Conservation (phyloP, 345 rosid genomes). For the Heritiera fomes region DNA sequence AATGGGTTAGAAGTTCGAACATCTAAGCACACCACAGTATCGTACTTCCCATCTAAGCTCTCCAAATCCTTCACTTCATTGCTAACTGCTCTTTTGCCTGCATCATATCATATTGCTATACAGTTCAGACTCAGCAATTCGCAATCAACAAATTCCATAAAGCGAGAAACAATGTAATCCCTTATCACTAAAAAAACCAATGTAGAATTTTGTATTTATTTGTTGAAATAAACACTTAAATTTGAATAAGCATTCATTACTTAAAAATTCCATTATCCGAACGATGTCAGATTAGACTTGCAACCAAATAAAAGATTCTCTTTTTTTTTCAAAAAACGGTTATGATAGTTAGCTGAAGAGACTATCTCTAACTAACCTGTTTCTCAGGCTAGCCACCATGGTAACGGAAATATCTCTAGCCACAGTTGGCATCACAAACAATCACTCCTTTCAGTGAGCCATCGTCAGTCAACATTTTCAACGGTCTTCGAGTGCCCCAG, state of each 20-base stretch:
- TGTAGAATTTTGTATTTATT: too few species aligned
- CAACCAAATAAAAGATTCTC: neutral
- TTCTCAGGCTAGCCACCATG: constrained; percentile 84
- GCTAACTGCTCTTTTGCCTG: constrained; percentile 75
- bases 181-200: too few species aligned
- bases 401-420: constrained; percentile 92
- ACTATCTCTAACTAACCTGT: constrained; percentile 41
- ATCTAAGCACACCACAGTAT: constrained; percentile 85
- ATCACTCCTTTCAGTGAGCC: constrained; percentile 71
- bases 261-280: neutral
- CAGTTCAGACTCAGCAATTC: neutral
- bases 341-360: neutral
- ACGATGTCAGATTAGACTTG: neutral
- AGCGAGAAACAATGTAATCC: neutral
- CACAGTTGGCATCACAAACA: constrained; percentile 92
- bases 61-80: constrained; percentile 20
- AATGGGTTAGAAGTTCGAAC: constrained; percentile 87
- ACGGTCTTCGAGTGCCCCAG: constrained; percentile 85
- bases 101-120: constrained; percentile 19
- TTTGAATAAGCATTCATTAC: constrained; percentile 5
- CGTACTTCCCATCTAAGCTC: constrained; percentile 75
- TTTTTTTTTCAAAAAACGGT: neutral
- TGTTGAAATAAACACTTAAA: too few species aligned
- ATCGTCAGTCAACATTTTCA: constrained; percentile 75
- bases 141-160: neutral